Evolutionary conservation across 2,329 filamentous ascomycete species (phyloP).

Genomic region (Diaporthe destruens): DNA sequence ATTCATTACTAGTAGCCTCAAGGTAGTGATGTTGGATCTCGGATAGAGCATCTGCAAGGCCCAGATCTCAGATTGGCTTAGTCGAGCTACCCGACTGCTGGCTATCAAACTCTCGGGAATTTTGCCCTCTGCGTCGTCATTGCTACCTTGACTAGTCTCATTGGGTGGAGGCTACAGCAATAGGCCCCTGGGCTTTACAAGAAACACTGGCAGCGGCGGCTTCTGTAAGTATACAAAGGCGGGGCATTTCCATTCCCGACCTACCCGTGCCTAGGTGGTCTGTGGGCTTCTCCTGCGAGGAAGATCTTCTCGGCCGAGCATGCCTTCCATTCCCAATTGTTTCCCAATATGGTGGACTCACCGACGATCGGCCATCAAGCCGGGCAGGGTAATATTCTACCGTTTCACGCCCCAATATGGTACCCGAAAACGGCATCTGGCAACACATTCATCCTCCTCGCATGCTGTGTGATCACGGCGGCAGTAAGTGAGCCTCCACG

Average conservation of each 20-base stretch:
- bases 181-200: neutral
- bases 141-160: constrained; percentile 11
- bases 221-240: neutral
- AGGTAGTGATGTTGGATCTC: neutral
- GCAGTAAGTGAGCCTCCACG: constrained; percentile 11
- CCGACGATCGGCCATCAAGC: neutral
- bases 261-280: neutral
- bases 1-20: neutral
- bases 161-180: neutral
- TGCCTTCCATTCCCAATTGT: neutral
- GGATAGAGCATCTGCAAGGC: neutral
- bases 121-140: neutral
- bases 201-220: neutral
- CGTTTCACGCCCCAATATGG: constrained; percentile 25
- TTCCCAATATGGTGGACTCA: constrained; percentile 9
- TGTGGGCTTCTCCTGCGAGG: neutral
- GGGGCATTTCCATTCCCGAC: neutral
- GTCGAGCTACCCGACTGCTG: neutral
- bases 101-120: neutral
- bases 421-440: constrained; percentile 5
- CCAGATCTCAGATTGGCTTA: neutral
- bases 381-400: constrained; percentile 29
- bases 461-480: constrained; percentile 34
- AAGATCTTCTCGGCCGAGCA: neutral
- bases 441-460: constrained; percentile 30